A percentile compares a stretch with the other conserved stretches of the same genome.
Conservation (phyloP, 1,284 basidiomycete genomes). For the Ceratobasidium sp. region DNA sequence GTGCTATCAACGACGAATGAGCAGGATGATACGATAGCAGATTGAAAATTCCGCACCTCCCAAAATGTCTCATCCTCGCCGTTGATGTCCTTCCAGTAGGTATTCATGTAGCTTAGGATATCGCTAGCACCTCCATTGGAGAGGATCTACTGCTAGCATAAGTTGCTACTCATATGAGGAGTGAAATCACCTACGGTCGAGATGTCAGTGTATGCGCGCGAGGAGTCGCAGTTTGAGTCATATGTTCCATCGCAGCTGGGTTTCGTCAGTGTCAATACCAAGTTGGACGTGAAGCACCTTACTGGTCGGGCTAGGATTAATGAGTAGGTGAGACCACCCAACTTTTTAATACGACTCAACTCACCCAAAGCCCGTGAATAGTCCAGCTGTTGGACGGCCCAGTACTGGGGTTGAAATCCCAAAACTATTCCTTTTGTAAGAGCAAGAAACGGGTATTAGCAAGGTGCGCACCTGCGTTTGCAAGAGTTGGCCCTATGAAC, state of each 20-base stretch:
- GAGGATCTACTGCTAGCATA: slow-evolving; percentile 59
- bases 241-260: slow-evolving; percentile 73
- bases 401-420: slow-evolving; percentile 44
- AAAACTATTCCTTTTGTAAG: slow-evolving; percentile 39
- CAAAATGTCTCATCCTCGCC: slow-evolving; percentile 70
- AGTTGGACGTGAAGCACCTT: not conserved
- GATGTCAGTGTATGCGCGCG: slow-evolving; percentile 66
- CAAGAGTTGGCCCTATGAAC: slow-evolving; percentile 38
- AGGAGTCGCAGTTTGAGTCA: slow-evolving; percentile 66
- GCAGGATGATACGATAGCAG: not conserved
- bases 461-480: slow-evolving; percentile 38
- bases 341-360: not conserved
- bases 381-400: slow-evolving; percentile 43
- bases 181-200: slow-evolving; percentile 51
- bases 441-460: no score
- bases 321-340: no score
- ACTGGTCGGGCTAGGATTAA: slow-evolving; percentile 34
- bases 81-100: slow-evolving; percentile 68
- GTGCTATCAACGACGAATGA: not conserved
- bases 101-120: slow-evolving; percentile 71
- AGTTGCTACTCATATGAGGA: not conserved
- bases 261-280: not conserved
- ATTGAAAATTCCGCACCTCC: slow-evolving; percentile 57
- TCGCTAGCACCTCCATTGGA: slow-evolving; percentile 62
- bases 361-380: slow-evolving; percentile 43